Evolutionary conservation across 768 basidiomycete genomes (phyloP).

Genomic region (Russula earlei): DNA sequence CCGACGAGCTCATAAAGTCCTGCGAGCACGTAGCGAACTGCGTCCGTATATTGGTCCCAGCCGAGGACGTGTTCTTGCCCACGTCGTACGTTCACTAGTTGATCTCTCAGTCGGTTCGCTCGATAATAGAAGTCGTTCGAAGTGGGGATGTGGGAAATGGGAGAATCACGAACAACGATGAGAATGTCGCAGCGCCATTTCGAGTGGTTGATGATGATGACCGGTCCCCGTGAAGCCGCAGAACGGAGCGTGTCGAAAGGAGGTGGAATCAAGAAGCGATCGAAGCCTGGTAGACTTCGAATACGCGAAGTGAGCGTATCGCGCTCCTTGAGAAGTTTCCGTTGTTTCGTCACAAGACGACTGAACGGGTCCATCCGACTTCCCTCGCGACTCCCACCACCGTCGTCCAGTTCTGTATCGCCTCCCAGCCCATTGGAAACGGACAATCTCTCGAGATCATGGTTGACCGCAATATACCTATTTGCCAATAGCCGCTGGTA

Average conservation of each 20-base stretch:
- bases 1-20: neutral
- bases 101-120: neutral
- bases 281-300: neutral
- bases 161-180: neutral
- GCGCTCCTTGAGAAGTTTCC: neutral
- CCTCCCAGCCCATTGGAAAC: neutral
- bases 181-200: conserved; percentile 7
- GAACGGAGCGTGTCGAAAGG: neutral
- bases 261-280: neutral
- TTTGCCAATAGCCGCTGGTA: too few species aligned
- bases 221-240: neutral
- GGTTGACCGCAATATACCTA: too few species aligned
- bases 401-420: neutral
- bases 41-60: neutral
- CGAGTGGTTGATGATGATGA: conserved; percentile 7
- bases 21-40: neutral
- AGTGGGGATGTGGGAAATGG: neutral
- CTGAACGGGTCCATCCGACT: neutral
- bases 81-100: neutral
- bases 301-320: neutral
- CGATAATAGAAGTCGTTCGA: neutral
- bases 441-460: neutral
- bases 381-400: neutral
- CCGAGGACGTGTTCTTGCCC: neutral
- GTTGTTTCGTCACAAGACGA: neutral